Evolutionary conservation across 257 asterid genomes (phyloP).

Genomic region (Voacanga thouarsii): DNA sequence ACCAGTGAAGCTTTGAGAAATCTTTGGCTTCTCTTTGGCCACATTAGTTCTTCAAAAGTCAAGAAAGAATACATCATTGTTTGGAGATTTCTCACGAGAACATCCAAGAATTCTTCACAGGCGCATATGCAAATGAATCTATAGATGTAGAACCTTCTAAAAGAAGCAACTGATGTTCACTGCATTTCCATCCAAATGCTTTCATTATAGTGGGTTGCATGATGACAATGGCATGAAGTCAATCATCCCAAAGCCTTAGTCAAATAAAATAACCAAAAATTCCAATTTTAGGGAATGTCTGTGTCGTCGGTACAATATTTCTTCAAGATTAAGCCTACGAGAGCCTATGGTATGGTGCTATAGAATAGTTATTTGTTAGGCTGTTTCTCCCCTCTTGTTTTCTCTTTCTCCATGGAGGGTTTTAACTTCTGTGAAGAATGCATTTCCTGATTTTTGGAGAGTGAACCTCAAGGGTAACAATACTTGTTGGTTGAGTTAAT

Average conservation of each 20-base stretch:
- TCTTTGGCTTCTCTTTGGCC: not conserved
- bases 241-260: slow-evolving; percentile 10
- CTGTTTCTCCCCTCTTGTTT: too few relatives aligned
- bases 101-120: not conserved
- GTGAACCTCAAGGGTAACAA: too few relatives aligned
- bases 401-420: not conserved
- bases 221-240: slow-evolving; percentile 14
- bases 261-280: not conserved
- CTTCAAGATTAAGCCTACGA: not conserved
- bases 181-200: slow-evolving; percentile 6
- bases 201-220: slow-evolving; percentile 11
- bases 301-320: not conserved
- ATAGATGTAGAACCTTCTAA: slow-evolving; percentile 1
- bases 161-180: slow-evolving; percentile 8
- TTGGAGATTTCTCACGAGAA: slow-evolving; percentile 7
- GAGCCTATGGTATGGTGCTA: not conserved
- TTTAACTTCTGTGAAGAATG: too few relatives aligned
- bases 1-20: slow-evolving; percentile 6
- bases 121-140: not conserved
- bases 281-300: slow-evolving; percentile 1
- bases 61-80: slow-evolving; percentile 7
- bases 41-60: slow-evolving; percentile 14
- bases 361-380: not conserved
- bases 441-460: too few relatives aligned
- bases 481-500: too few relatives aligned